Evolutionary conservation across 2,329 filamentous ascomycete species (phyloP).

Genomic region (Pyrenochaeta sp.): DNA sequence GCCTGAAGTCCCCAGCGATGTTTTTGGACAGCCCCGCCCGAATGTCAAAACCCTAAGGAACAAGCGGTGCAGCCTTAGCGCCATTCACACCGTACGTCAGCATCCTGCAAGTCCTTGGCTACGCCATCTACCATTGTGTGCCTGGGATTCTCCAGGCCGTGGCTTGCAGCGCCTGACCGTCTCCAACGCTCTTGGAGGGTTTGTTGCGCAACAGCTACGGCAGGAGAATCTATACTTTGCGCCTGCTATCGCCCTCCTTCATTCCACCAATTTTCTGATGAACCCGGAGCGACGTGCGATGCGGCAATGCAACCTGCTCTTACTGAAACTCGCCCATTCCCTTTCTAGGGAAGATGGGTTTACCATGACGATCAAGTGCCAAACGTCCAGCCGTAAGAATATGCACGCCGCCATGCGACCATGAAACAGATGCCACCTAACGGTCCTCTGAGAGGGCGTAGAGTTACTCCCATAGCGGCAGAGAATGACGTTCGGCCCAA

Average conservation of each 20-base stretch:
- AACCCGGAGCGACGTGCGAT: constrained; percentile 2
- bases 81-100: constrained; percentile 13
- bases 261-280: constrained; percentile 5
- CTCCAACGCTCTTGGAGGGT: constrained; percentile 17
- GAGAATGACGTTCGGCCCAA: constrained; percentile 21
- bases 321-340: constrained; percentile 24
- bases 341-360: constrained; percentile 8
- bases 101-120: constrained; percentile 12
- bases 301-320: constrained; percentile 26
- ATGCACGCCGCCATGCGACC: constrained; percentile 31
- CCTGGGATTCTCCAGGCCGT: constrained; percentile 28
- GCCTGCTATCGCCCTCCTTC: constrained; percentile 8
- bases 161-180: constrained; percentile 38
- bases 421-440: constrained; percentile 35
- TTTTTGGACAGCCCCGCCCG: not conserved
- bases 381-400: constrained; percentile 28
- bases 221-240: constrained; percentile 24
- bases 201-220: constrained; percentile 12
- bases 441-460: constrained; percentile 26
- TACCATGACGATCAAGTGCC: constrained; percentile 21
- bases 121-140: constrained; percentile 19
- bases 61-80: constrained; percentile 10
- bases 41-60: not conserved
- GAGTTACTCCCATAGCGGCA: constrained; percentile 15
- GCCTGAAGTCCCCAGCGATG: not conserved